These are phyloP conservation scores for Fonsecaea nubica DNA, from an alignment of 2,329 filamentous ascomycete species.

Conservation along the genomic window DNA sequence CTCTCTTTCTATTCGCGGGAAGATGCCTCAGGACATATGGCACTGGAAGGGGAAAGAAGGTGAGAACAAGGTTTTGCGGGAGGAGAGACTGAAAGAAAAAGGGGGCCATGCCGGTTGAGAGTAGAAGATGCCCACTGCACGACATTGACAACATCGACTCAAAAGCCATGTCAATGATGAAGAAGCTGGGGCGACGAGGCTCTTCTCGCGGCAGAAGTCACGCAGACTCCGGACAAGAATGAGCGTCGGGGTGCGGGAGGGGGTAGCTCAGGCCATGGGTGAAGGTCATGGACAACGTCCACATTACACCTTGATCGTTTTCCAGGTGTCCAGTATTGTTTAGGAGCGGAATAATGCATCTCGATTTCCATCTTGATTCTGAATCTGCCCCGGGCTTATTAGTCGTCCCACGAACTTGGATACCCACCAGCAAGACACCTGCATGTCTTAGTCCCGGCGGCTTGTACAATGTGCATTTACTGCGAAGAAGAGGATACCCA, in stretches of 20 bases:
- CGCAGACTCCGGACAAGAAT: background rate
- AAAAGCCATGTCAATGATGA: no score
- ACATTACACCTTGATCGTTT: background rate
- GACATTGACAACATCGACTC: no score
- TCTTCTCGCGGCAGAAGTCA: background rate
- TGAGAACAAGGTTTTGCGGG: no score
- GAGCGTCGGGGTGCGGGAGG: background rate
- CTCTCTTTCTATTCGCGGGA: no score
- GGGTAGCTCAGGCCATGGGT: constrained; percentile 10
- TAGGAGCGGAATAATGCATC: background rate
- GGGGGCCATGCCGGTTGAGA: no score
- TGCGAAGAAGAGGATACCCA: constrained; percentile 20
- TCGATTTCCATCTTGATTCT: background rate
- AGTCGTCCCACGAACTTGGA: background rate
- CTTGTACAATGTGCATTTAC: constrained; percentile 18
- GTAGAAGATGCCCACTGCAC: no score
- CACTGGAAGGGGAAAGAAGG: no score
- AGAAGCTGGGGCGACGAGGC: no score
- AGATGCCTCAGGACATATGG: no score
- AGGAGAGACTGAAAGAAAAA: no score
- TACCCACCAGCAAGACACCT: background rate
- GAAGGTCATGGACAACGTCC: constrained; percentile 13
- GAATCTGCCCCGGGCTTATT: background rate
- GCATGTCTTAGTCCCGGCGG: constrained; percentile 1
- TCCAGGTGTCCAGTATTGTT: no score